Evolutionary conservation across 2,329 filamentous ascomycete species (phyloP).

Genomic region (Aspergillaceae sp.): DNA sequence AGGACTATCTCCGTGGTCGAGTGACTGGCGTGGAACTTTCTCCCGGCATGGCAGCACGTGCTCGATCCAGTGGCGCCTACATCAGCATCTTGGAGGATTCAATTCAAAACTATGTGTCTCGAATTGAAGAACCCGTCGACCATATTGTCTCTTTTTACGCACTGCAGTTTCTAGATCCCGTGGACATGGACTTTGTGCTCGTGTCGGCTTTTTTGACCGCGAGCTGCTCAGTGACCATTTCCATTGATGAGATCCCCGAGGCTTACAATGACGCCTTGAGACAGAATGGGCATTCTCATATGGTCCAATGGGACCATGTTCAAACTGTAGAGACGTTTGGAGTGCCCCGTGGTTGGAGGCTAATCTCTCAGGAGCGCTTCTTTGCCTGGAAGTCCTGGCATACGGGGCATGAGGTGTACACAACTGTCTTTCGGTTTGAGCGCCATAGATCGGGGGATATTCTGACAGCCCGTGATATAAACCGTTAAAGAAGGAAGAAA

Average conservation of each 20-base stretch:
- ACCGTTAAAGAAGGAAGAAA: too few species aligned
- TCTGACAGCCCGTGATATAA: too few species aligned
- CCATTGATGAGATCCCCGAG: conserved; percentile 10
- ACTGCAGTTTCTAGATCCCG: conserved; percentile 8
- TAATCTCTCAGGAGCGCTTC: neutral
- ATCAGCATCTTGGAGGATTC: conserved; percentile 5
- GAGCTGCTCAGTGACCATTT: conserved; percentile 9
- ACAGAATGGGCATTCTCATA: neutral
- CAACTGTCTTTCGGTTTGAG: neutral
- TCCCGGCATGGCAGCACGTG: conserved; percentile 1
- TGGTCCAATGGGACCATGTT: neutral
- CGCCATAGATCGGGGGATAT: too few species aligned
- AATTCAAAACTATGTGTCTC: conserved; percentile 6
- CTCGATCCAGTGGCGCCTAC: conserved; percentile 6
- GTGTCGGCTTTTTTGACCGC: conserved; percentile 12
- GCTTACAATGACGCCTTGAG: conserved; percentile 2
- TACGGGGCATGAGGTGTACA: neutral
- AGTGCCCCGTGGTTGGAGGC: neutral
- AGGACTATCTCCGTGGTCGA: neutral
- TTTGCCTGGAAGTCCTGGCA: conserved; percentile 1
- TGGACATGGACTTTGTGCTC: conserved; percentile 15
- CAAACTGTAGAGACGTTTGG: neutral
- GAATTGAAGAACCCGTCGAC: conserved; percentile 3
- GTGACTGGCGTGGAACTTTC: conserved; percentile 7
- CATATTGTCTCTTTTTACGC: conserved; percentile 11